Base-by-base conservation (phyloP, 2,329 filamentous ascomycete genomes). In the Phialophora expanda region DNA sequence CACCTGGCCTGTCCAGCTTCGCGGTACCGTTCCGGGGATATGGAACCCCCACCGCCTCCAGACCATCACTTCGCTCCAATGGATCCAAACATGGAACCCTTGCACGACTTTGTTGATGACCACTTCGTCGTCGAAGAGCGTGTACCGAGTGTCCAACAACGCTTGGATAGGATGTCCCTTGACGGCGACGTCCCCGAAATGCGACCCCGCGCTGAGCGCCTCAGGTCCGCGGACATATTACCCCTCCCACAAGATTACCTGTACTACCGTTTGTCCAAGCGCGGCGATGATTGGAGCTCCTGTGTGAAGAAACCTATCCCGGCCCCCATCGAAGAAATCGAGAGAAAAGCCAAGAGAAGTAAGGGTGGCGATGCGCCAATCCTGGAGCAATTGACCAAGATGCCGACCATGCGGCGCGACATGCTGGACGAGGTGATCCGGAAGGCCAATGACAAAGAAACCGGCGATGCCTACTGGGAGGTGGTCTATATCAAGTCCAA, bases 401-500 rank as follows among this genome's bases (percentile, higher is more conserved):
- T 70, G 69, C 53, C 62, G 17, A 20, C 59, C 11, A 17, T 67
- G 17, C 64, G 69, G n/a, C 61, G 66, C 20, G 60, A 62, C 51
- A 62, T 58, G 54, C 62, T 70, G 26, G 66, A 67, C 26, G 56
- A 62, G 14, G 48, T 68, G 17, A 41, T 70, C 9, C 38, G 59
- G 4, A 56, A 53, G 38, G 64, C 63, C 38, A 69, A 70, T 53
- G 59, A 53, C 12, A 38, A 56, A n/a, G 69, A 70, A 44, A 46
- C 56, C 46, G 66, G 62, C 14, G 66, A 65, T 55, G 56, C 62
- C 14, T 56, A 24, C 20, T 70, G 66, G 64, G 63, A 68, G 53
- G 66, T 67, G 11, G 69, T 61, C n/a, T 67, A 65, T 17, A 69
- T 70, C 44, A 70, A 66, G 53, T 48, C 64, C 4, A 67, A 64